These are phyloP conservation scores for Extremus antarcticus DNA, from an alignment of 495 filamentous ascomycete genomes.

Conservation along the genomic window DNA sequence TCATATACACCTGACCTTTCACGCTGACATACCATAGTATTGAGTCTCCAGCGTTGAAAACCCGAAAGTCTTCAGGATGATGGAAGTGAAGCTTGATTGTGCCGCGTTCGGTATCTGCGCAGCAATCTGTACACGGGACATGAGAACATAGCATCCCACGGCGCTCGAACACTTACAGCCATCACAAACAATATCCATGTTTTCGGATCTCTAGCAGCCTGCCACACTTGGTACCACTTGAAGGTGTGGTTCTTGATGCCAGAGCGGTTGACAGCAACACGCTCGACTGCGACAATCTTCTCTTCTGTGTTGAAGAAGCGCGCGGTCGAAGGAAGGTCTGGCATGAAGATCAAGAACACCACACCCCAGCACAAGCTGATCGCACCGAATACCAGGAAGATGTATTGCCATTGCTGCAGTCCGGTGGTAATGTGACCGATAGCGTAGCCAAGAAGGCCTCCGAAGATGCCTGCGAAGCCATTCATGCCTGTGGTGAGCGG, in stretches of 20 bases:
- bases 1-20: no score
- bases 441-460: conserved; percentile 42
- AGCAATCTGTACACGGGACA: conserved; percentile 1
- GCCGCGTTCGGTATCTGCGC: conserved; percentile 26
- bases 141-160: not conserved
- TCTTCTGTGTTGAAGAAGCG: conserved; percentile 36
- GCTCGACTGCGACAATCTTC: conserved; percentile 35
- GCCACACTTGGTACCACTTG: conserved; percentile 40
- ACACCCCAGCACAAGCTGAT: conserved; percentile 30
- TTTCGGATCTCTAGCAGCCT: conserved; percentile 38
- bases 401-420: conserved; percentile 38
- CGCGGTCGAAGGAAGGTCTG: conserved; percentile 37
- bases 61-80: conserved; percentile 43
- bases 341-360: conserved; percentile 32
- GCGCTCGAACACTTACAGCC: conserved; percentile 15
- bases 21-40: conserved; percentile 27
- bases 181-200: conserved; percentile 36
- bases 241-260: conserved; percentile 40
- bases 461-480: conserved; percentile 45
- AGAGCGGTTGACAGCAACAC: conserved; percentile 34
- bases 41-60: conserved; percentile 46
- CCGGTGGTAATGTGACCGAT: conserved; percentile 38
- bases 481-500: conserved; percentile 33
- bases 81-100: conserved; percentile 21
- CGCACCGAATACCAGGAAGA: conserved; percentile 41